These are phyloP conservation scores for Metrosideros polymorpha DNA, from an alignment of 441 rosid genomes.

Conservation along the genomic window DNA sequence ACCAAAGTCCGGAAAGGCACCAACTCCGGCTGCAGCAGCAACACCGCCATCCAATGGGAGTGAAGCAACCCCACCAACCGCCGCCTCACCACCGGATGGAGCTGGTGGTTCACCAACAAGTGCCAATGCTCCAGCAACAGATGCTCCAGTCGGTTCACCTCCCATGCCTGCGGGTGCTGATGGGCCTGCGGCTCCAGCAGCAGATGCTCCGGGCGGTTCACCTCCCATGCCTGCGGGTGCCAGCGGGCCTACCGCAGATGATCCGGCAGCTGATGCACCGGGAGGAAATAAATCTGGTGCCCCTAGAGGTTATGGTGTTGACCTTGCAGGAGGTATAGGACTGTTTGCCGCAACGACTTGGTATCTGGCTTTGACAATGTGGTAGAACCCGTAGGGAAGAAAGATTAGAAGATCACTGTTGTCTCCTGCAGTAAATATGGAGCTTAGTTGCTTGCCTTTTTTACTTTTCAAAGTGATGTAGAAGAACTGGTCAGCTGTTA, in stretches of 20 bases:
- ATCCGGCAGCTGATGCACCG: conserved; percentile 3
- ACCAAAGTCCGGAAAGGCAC: not conserved
- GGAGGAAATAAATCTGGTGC: not conserved
- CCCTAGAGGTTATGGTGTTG: not conserved
- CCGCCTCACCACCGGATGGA: not conserved
- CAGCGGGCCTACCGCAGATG: conserved; percentile 2
- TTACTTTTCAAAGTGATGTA: not conserved
- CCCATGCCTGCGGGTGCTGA: not conserved
- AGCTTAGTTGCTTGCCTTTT: not conserved
- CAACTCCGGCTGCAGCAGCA: not conserved
- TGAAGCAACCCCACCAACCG: not conserved
- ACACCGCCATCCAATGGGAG: not conserved
- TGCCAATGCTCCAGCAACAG: not conserved
- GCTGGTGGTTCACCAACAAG: not conserved
- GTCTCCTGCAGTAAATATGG: not conserved
- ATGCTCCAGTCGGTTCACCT: not conserved
- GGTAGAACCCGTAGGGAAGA: not conserved
- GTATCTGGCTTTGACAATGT: not conserved
- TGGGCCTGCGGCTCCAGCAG: not conserved
- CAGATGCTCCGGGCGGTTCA: not conserved
- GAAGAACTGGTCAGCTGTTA: not conserved
- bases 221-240: not conserved
- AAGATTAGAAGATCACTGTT: not conserved
- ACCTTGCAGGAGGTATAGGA: not conserved
- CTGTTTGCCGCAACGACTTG: not conserved